Percentiles rank a stretch among this genome's conserved stretches.
Evolutionary conservation across 2,329 filamentous ascomycete species (phyloP).

Genomic region (Fusarium sp.): DNA sequence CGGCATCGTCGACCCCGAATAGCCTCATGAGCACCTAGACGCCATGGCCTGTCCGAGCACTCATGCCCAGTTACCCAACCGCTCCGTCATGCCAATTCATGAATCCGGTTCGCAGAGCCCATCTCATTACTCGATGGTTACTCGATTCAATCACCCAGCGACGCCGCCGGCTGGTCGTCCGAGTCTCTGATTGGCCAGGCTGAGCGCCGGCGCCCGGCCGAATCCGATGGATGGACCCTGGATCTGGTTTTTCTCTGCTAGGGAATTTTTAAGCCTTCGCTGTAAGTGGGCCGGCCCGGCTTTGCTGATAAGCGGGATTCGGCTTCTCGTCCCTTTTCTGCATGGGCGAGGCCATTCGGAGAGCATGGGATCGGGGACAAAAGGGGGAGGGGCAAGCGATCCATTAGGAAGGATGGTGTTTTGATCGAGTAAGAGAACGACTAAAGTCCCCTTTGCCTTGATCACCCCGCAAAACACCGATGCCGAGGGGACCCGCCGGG

Average conservation of each 20-base stretch:
- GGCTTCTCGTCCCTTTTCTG: conserved; percentile 4
- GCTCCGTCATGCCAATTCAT: background rate
- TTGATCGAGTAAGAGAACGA: conserved; percentile 37
- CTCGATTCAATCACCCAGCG: conserved; percentile 61
- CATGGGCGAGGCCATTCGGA: conserved; percentile 3
- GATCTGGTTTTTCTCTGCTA: conserved; percentile 4
- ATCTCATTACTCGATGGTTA: conserved; percentile 61
- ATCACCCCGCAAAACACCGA: conserved; percentile 25
- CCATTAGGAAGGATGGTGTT: conserved; percentile 30
- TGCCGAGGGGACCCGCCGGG: conserved; percentile 10
- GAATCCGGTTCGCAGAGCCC: background rate
- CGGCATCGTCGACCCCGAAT: conserved; percentile 19
- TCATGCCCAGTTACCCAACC: conserved; percentile 2
- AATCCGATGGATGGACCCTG: conserved; percentile 44
- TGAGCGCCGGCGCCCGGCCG: conserved; percentile 41
- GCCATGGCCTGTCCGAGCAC: conserved; percentile 9
- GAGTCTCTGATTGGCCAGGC: conserved; percentile 43
- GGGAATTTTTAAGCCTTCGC: conserved; percentile 10
- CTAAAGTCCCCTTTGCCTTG: background rate
- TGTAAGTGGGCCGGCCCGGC: conserved; percentile 29
- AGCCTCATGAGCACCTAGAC: conserved; percentile 8
- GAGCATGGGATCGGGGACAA: background rate
- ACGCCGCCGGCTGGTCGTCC: conserved; percentile 31
- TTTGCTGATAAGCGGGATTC: conserved; percentile 27
- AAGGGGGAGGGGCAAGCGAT: background rate